Evolutionary conservation across 768 basidiomycete species (phyloP).

Genomic region (Fistulinella prunicolor): DNA sequence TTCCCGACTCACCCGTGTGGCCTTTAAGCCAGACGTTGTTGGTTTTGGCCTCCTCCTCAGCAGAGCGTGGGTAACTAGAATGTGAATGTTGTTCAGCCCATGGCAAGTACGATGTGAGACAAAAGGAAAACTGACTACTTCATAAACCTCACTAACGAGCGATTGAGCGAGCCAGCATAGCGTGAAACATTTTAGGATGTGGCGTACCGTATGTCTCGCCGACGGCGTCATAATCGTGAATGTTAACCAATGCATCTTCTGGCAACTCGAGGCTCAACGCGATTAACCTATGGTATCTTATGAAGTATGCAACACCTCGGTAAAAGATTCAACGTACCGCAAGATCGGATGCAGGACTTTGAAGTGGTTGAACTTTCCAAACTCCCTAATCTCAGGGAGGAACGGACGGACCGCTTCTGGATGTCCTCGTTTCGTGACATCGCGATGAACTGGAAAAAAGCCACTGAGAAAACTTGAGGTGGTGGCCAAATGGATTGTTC

Average conservation of each 20-base stretch:
- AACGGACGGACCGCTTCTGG: conserved; percentile 49
- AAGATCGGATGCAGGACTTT: conserved; percentile 50
- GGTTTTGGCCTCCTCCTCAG: conserved; percentile 48
- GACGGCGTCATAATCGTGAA: conserved; percentile 41
- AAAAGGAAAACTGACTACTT: conserved; percentile 49
- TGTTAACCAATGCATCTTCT: conserved; percentile 48
- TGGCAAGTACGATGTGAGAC: not conserved
- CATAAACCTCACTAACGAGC: conserved; percentile 53
- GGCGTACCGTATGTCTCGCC: conserved; percentile 43
- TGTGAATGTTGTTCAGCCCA: not conserved
- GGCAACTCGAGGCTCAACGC: conserved; percentile 53
- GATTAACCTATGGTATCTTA: conserved; percentile 36
- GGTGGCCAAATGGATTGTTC: not conserved
- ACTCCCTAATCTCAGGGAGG: conserved; percentile 50
- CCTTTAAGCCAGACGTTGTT: conserved; percentile 61
- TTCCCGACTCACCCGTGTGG: conserved; percentile 43
- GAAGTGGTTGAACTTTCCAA: conserved; percentile 49
- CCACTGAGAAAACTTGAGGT: not conserved
- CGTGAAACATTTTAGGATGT: not conserved
- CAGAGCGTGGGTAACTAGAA: conserved; percentile 46
- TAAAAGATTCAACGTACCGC: conserved; percentile 26
- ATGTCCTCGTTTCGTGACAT: conserved; percentile 45
- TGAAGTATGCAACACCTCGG: not conserved
- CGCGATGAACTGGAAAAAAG: conserved; percentile 45
- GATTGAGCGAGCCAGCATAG: not conserved